Base-by-base conservation (phyloP, 2,329 filamentous ascomycete genomes). In the Exophiala sp. region DNA sequence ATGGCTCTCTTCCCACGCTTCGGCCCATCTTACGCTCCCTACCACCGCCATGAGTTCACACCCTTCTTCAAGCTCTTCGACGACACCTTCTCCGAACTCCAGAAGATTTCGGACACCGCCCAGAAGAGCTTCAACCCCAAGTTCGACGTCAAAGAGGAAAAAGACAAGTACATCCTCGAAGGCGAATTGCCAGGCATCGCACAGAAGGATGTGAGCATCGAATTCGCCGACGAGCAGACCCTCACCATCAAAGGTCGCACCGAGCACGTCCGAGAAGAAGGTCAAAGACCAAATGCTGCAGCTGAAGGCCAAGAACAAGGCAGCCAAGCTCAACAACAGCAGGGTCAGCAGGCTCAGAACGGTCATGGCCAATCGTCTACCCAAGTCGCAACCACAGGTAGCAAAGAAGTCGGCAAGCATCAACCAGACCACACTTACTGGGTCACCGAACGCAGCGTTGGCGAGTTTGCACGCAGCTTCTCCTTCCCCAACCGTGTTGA, bases 401-500 rank as follows among this genome's bases (percentile, higher is more conserved):
- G 52, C 46, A 55, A 51, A 49, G 64, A 65, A 61, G 63, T 72
- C 42, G 54, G 66, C 47, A 70, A 69, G 63, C 57, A 66, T 65
- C 40, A 62, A 43, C 44, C 57, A 38, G 44, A 65, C 20, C 63
- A 73, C 52, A 77, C 74, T 57, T 85, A 80, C 71, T 84, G 81
- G 81, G 75, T 83, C 46, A 76, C 72, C 47, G 82, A 85, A 68
- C 80, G 82, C 63, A 77, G 75, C 1, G 71, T 82, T 12, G 82
- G 82, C 58, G 75, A 80, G 50, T 85, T 85, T 70, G 76, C 79
- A 57, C 77, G 82, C 61, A 75, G 72, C 44, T 85, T 85, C 69
- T 73, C 69, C 53, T 85, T 85, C 73, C 81, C 82, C 1, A 69
- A 70, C 2, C 71, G 75, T 21, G 77, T 85, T 43, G 75, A 83